Evolutionary conservation across 768 basidiomycete genomes (phyloP).

Genomic region (Termitomyces sp.): DNA sequence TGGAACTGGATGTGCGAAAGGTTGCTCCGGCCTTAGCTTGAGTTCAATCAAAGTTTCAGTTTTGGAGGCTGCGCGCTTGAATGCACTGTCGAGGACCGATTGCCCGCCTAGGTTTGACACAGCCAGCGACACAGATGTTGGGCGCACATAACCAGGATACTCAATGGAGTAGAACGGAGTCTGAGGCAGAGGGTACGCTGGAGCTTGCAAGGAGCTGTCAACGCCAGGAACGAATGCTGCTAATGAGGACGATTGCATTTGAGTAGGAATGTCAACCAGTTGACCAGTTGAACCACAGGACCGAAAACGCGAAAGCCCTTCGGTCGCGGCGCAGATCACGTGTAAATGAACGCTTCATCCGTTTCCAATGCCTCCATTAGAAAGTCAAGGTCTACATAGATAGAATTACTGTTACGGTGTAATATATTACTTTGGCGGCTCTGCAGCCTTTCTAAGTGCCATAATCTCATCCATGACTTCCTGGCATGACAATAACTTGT

Average conservation of each 20-base stretch:
- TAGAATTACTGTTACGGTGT: conserved; percentile 3
- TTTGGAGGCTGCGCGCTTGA: conserved; percentile 65
- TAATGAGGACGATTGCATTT: conserved; percentile 15
- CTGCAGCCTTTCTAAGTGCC: conserved; percentile 22
- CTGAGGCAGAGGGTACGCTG: conserved; percentile 46
- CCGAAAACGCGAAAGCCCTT: neutral
- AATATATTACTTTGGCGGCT: conserved; percentile 15
- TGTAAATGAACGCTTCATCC: neutral
- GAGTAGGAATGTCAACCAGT: no score
- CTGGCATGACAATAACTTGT: conserved; percentile 24
- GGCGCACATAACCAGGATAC: conserved; percentile 83
- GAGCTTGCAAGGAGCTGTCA: conserved; percentile 18
- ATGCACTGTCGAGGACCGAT: conserved; percentile 67
- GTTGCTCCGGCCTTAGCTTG: conserved; percentile 66
- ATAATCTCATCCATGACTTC: conserved; percentile 46
- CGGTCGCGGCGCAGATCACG: neutral
- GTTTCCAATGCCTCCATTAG: neutral
- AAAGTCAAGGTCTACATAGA: neutral
- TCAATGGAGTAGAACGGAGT: conserved; percentile 77
- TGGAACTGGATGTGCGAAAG: conserved; percentile 80
- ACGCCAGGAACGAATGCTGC: neutral
- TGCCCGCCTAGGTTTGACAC: conserved; percentile 70
- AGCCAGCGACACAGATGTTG: conserved; percentile 57
- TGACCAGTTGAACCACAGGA: no score
- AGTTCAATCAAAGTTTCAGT: conserved; percentile 72